Evolutionary conservation across 176 grass and related monocot species (phyloP).

Genomic region (Oryza brachyantha): DNA sequence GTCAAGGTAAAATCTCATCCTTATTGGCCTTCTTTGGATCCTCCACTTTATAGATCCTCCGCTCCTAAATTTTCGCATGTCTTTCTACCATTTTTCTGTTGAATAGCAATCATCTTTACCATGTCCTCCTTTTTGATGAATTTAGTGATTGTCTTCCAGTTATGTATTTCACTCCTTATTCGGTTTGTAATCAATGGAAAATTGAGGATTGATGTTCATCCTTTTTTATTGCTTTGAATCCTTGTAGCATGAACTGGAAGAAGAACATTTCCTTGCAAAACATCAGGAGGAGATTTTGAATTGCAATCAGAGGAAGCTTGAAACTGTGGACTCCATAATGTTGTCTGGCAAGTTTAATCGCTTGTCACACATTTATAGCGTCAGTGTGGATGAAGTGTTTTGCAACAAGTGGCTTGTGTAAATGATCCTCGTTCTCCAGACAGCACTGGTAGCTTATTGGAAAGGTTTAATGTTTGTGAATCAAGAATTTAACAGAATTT

Average conservation of each 20-base stretch:
- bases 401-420: not conserved
- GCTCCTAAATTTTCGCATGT: no score
- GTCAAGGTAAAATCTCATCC: conserved; percentile 58
- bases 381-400: conserved; percentile 17
- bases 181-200: not conserved
- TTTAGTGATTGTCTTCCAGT: not conserved
- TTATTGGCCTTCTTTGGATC: not conserved
- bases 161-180: not conserved
- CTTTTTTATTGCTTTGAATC: conserved; percentile 6
- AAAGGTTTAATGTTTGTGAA: not conserved
- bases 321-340: conserved; percentile 30
- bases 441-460: not conserved
- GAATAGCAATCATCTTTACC: conserved; percentile 8
- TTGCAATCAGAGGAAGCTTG: conserved; percentile 44
- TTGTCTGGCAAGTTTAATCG: not conserved
- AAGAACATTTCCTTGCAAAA: conserved; percentile 45
- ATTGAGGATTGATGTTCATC: conserved; percentile 9
- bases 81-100: no score
- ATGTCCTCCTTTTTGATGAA: not conserved
- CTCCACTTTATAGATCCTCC: conserved; percentile 3
- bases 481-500: not conserved
- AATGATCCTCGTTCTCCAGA: not conserved
- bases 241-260: conserved; percentile 44
- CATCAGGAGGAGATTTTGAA: conserved; percentile 46
- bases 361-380: conserved; percentile 20